Evolutionary conservation across 768 basidiomycete genomes (phyloP).

Genomic region (Gloeopeniophorella convolvens): DNA sequence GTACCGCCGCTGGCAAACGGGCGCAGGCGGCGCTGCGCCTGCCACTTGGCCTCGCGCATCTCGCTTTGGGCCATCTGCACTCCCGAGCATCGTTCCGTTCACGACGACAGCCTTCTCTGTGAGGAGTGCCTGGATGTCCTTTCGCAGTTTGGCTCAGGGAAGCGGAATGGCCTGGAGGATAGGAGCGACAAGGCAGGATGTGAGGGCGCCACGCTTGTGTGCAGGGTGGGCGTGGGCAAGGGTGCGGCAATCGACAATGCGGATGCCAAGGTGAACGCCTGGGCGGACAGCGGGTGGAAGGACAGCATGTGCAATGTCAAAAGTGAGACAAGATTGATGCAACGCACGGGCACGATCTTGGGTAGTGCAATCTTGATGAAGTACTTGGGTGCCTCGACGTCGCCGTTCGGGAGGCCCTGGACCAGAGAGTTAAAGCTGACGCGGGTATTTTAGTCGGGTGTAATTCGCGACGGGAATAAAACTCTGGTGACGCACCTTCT

Average conservation of each 20-base stretch:
- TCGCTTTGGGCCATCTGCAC: slow-evolving; percentile 47
- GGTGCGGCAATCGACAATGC: slow-evolving; percentile 17
- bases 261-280: slow-evolving; percentile 23
- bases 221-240: slow-evolving; percentile 27
- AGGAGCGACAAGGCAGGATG: slow-evolving; percentile 53
- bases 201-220: slow-evolving; percentile 41
- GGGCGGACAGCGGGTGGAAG: slow-evolving; percentile 24
- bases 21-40: slow-evolving; percentile 74
- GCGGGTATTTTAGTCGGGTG: slow-evolving; percentile 1
- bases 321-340: too few species aligned
- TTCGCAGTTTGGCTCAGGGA: slow-evolving; percentile 93
- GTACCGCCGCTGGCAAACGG: slow-evolving; percentile 85
- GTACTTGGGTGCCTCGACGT: slow-evolving; percentile 74
- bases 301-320: too few species aligned
- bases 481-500: slow-evolving; percentile 55
- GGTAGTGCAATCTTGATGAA: slow-evolving; percentile 93
- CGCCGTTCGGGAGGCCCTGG: slow-evolving; percentile 86
- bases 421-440: too few species aligned
- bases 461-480: slow-evolving; percentile 4
- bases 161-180: slow-evolving; percentile 81
- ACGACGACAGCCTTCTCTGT: slow-evolving; percentile 36
- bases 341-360: slow-evolving; percentile 91
- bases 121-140: slow-evolving; percentile 69
- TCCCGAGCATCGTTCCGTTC: slow-evolving; percentile 33
- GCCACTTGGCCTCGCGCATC: slow-evolving; percentile 66